These are phyloP conservation scores for Aspergillus hortae DNA, from an alignment of 2,329 filamentous ascomycete genomes.

Conservation along the genomic window DNA sequence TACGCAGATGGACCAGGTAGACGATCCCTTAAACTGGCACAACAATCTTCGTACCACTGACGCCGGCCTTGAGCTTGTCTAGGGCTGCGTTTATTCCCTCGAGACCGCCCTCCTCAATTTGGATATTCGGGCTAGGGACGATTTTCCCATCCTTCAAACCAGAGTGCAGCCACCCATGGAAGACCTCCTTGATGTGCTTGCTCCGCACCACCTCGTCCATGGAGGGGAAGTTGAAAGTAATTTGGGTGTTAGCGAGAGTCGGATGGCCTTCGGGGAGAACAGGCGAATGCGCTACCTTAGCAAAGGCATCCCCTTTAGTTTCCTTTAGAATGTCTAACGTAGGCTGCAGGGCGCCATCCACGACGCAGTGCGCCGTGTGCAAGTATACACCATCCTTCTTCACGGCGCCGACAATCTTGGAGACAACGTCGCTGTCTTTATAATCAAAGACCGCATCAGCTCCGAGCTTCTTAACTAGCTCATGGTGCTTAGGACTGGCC, in stretches of 20 bases:
- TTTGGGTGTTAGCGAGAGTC: constrained; percentile 7
- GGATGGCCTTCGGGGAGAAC: constrained; percentile 12
- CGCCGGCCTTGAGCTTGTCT: constrained; percentile 19
- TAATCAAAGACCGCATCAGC: constrained; percentile 42
- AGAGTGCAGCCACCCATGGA: constrained; percentile 16
- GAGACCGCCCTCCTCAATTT: constrained; percentile 16
- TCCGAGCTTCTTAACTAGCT: constrained; percentile 36
- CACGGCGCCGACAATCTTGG: constrained; percentile 24
- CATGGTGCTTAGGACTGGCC: constrained; percentile 37
- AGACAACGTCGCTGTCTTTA: constrained; percentile 26
- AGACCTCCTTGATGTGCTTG: constrained; percentile 10
- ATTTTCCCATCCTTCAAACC: constrained; percentile 12
- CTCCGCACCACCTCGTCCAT: constrained; percentile 6
- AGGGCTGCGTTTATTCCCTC: constrained; percentile 16
- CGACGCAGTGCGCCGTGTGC: constrained; percentile 12
- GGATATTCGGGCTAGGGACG: constrained; percentile 17
- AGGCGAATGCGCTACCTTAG: constrained; percentile 15
- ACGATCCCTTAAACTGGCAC: constrained; percentile 3
- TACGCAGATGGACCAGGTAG: too few relatives aligned
- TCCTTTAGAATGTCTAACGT: constrained; percentile 17
- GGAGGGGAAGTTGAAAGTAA: constrained; percentile 11
- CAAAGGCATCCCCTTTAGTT: constrained; percentile 13
- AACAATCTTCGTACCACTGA: constrained; percentile 22
- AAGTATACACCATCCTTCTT: constrained; percentile 17
- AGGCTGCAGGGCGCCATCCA: constrained; percentile 12